Percentiles rank a stretch among this genome's conserved stretches.
These are phyloP conservation scores for Tagetes erecta DNA, from an alignment of 129 eudicot genomes.

Conservation along the genomic window DNA sequence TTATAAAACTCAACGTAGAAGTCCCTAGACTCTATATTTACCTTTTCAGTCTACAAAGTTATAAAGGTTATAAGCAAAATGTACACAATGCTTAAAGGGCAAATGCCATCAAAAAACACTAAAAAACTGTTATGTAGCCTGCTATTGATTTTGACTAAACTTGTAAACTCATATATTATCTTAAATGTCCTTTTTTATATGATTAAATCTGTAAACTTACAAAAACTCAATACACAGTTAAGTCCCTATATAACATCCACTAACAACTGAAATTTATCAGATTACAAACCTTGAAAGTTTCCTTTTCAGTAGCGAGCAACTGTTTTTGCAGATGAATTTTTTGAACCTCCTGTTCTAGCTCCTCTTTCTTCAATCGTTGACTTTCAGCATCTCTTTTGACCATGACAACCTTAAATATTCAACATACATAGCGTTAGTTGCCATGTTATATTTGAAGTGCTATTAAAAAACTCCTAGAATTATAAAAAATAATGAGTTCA, in stretches of 20 bases:
- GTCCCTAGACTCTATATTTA: no score
- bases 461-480: neutral
- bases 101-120: neutral
- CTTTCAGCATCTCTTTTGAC: constrained; percentile 79
- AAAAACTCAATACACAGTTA: neutral
- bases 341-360: constrained; percentile 72
- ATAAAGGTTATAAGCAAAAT: neutral
- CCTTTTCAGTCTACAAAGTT: constrained; percentile 47
- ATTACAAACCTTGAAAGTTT: constrained; percentile 59
- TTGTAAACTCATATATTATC: neutral
- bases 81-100: neutral
- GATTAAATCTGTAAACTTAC: neutral
- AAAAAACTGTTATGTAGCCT: neutral
- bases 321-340: constrained; percentile 48
- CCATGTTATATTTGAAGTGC: neutral
- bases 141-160: neutral
- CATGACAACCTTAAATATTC: constrained; percentile 52
- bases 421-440: neutral
- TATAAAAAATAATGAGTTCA: neutral
- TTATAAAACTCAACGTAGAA: no score
- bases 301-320: constrained; percentile 54
- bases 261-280: neutral
- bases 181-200: neutral
- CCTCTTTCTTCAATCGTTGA: constrained; percentile 73
- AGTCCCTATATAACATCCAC: neutral